Conservation (phyloP, 2,329 filamentous ascomycete species). For the Penicillium decumbens region DNA sequence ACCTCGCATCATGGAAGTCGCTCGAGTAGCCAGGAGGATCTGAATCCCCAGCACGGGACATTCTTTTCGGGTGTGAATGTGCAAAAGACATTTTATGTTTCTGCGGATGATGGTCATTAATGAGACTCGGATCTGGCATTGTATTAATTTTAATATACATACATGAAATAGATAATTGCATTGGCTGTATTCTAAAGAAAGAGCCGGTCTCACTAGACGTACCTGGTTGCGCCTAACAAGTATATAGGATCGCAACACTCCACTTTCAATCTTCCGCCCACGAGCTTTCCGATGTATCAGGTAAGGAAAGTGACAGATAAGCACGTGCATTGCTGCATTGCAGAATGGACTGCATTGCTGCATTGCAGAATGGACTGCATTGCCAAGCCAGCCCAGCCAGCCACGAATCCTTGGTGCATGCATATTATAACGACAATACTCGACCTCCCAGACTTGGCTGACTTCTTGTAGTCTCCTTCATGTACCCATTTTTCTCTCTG, state of each 20-base stretch:
- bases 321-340: neutral
- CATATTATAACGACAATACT: neutral
- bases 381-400: neutral
- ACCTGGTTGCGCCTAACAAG: too few relatives aligned
- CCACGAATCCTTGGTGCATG: neutral
- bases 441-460: neutral
- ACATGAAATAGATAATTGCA: neutral
- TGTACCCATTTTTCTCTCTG: neutral
- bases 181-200: neutral
- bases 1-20: slow-evolving; percentile 25
- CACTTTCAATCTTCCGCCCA: neutral
- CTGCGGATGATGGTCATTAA: slow-evolving; percentile 18
- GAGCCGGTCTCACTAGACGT: neutral
- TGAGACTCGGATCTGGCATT: neutral
- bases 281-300: neutral
- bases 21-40: slow-evolving; percentile 33
- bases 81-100: slow-evolving; percentile 34
- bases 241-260: too few relatives aligned
- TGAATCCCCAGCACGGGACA: slow-evolving; percentile 27
- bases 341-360: neutral
- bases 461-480: neutral
- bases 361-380: neutral
- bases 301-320: neutral
- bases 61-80: slow-evolving; percentile 30
- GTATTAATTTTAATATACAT: neutral